Base-by-base conservation (phyloP, 495 filamentous ascomycete species). In the Rhypophila decipiens region DNA sequence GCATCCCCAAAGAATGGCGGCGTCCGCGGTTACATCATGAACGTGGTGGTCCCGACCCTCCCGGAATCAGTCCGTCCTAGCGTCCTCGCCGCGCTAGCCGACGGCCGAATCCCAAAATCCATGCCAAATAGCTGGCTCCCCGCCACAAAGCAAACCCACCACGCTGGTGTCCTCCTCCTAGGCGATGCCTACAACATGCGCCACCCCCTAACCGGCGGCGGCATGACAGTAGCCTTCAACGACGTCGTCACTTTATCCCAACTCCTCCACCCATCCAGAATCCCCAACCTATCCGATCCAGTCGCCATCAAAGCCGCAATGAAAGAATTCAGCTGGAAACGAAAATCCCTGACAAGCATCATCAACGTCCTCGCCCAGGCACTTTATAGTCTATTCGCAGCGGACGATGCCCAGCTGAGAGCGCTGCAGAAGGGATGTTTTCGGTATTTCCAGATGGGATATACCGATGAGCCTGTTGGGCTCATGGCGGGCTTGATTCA, bases 151-250 rank as follows among this genome's bases (percentile, higher is more conserved):
- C 82, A 84, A 38, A 79, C 82, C 52, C 77, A 74, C 37, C 77
- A 82, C 2, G 78, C 83, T 0, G 93, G 93, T 10, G 69, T 96
- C 51, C 70, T 95, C 29, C 68, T 98, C 23, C 70, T 96, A 17
- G 90, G 90, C 47, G 90, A 96, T 66, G 90, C 90, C 7, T 82
- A 91, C 71, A 96, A 96, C 68, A 96, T 96, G 90, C 86, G 90
- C 4, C 90, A 96, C 69, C 90, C 90, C 0, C 71, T 96, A 11
- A 96, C 90, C 0, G 90, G 90, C 44, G 90, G 90, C 54, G 90
- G 90, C 52, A 96, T 96, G 90, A 96, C 90, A 0, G 90, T 96
- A 0, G 90, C 87, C 3, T 82, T 96, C 59, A 90, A 87, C 59
- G 90, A 96, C 64, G 90, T 84, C 1, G 77, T 88, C 7, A 64